These are phyloP conservation scores for Lavandula angustifolia DNA, from an alignment of 257 asterid species.

Conservation along the genomic window DNA sequence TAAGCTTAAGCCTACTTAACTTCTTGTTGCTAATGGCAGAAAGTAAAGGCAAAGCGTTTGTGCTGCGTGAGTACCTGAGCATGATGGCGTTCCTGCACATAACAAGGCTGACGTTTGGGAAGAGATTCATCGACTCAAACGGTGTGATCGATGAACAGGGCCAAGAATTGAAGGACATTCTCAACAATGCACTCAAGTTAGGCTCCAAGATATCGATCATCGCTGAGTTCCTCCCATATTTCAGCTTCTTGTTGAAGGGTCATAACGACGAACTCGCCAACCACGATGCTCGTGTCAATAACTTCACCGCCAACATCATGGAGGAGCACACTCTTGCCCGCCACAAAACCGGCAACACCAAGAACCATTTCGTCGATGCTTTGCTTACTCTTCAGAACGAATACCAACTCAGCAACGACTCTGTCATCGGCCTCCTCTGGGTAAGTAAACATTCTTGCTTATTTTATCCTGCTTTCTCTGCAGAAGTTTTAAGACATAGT, in stretches of 20 bases:
- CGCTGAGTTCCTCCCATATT: slow-evolving; percentile 64
- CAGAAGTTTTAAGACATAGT: background rate
- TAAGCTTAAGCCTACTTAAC: background rate
- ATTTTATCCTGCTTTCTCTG: no score
- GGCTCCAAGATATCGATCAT: slow-evolving; percentile 51
- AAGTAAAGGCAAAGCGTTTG: slow-evolving; percentile 52
- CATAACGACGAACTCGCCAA: slow-evolving; percentile 49
- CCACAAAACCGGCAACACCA: slow-evolving; percentile 58
- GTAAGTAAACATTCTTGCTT: slow-evolving; percentile 31
- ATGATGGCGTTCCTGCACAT: slow-evolving; percentile 81
- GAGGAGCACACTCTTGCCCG: slow-evolving; percentile 76
- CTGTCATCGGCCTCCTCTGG: slow-evolving; percentile 80
- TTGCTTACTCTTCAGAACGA: slow-evolving; percentile 71
- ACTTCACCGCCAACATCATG: slow-evolving; percentile 69
- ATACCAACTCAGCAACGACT: slow-evolving; percentile 69
- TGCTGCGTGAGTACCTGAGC: slow-evolving; percentile 63
- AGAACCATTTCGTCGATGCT: slow-evolving; percentile 81
- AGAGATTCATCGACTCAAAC: slow-evolving; percentile 60
- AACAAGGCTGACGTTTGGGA: slow-evolving; percentile 77
- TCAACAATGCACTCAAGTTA: slow-evolving; percentile 47
- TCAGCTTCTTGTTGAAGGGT: slow-evolving; percentile 54
- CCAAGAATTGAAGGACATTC: slow-evolving; percentile 65
- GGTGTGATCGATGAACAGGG: slow-evolving; percentile 70
- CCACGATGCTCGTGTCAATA: slow-evolving; percentile 49
- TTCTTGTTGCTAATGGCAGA: slow-evolving; percentile 34